phyloP scores from a whole-genome alignment of 2,329 filamentous ascomycete genomes.

The Blumeria hordei region DNA sequence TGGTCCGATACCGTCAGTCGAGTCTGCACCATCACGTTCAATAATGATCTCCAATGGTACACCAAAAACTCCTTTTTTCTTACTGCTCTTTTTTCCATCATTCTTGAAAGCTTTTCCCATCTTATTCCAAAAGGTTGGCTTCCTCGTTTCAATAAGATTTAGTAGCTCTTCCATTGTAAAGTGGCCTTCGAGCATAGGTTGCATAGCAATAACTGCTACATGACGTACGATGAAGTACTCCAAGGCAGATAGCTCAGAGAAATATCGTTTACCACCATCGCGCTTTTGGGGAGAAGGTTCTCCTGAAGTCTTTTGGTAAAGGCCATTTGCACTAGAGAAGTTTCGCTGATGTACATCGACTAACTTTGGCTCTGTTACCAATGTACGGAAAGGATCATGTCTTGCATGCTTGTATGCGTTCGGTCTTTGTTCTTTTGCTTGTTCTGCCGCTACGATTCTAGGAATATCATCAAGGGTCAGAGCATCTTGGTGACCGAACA shows the following conservation, averaged over 20 bases:
- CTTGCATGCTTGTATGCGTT: slow-evolving; percentile 56
- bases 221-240: slow-evolving; percentile 97
- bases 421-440: slow-evolving; percentile 71
- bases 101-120: slow-evolving; percentile 92
- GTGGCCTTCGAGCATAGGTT: slow-evolving; percentile 67
- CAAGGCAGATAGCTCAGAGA: slow-evolving; percentile 80
- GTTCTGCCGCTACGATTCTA: slow-evolving; percentile 82
- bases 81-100: slow-evolving; percentile 49
- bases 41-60: slow-evolving; percentile 72
- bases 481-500: slow-evolving; percentile 74
- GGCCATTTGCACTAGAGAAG: slow-evolving; percentile 30
- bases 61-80: slow-evolving; percentile 88
- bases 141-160: slow-evolving; percentile 76
- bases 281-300: slow-evolving; percentile 26
- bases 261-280: slow-evolving; percentile 46
- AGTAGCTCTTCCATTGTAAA: slow-evolving; percentile 89
- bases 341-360: slow-evolving; percentile 45
- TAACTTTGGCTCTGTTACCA: slow-evolving; percentile 35
- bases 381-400: slow-evolving; percentile 36
- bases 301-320: slow-evolving; percentile 20
- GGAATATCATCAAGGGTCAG: slow-evolving; percentile 92
- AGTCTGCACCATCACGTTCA: slow-evolving; percentile 84
- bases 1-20: slow-evolving; percentile 88
- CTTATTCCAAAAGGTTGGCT: slow-evolving; percentile 93
- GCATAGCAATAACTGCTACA: slow-evolving; percentile 83